Conservation (phyloP, 2,329 filamentous ascomycete genomes). For the Gnomoniopsis smithogilvyi region DNA sequence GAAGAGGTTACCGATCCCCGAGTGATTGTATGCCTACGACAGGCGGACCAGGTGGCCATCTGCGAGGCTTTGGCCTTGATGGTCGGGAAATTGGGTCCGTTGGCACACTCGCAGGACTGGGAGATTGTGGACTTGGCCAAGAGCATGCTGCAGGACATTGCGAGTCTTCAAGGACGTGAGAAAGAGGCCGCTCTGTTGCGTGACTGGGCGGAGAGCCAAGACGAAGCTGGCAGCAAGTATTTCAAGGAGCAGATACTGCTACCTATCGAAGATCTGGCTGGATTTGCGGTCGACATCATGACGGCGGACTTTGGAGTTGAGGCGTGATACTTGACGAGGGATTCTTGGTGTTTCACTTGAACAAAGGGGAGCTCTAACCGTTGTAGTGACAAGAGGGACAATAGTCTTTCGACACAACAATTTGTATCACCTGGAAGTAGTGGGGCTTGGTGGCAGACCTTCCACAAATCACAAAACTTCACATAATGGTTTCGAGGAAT, state of each 20-base stretch:
- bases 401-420: background rate
- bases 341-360: too few relatives aligned
- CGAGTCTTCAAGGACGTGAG: constrained; percentile 42
- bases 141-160: constrained; percentile 47
- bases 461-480: background rate
- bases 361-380: background rate
- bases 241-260: constrained; percentile 48
- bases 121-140: constrained; percentile 40
- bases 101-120: constrained; percentile 44
- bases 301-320: constrained; percentile 34
- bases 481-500: background rate
- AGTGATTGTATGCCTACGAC: constrained; percentile 29
- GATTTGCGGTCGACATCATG: constrained; percentile 42
- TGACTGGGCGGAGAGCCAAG: constrained; percentile 40
- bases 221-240: constrained; percentile 33
- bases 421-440: background rate
- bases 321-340: background rate
- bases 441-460: background rate
- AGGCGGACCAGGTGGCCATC: constrained; percentile 50
- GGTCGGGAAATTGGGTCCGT: constrained; percentile 38
- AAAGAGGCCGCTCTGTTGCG: constrained; percentile 41
- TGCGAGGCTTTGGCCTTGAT: constrained; percentile 52
- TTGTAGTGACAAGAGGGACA: background rate
- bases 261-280: constrained; percentile 44
- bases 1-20: constrained; percentile 24